Evolutionary conservation across 768 basidiomycete species (phyloP).

Genomic region (Tephrocybe sp.): DNA sequence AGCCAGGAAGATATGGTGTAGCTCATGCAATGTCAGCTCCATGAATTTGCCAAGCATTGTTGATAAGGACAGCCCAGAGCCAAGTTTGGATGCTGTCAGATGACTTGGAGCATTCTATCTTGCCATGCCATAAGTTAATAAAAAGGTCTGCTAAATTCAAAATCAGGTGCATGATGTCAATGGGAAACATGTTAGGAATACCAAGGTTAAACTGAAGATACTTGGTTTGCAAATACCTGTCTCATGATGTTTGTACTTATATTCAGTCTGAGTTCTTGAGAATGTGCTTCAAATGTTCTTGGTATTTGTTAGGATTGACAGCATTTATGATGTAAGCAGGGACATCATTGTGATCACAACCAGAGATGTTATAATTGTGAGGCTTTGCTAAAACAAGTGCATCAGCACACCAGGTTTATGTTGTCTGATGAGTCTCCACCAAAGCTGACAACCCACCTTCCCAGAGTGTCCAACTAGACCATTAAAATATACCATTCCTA

Average conservation of each 20-base stretch:
- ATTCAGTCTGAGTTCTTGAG: too few species aligned
- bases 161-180: constrained; percentile 31
- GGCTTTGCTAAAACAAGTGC: constrained; percentile 21
- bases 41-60: too few species aligned
- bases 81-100: background rate
- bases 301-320: too few species aligned
- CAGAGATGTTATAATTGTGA: constrained; percentile 16
- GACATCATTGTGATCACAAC: too few species aligned
- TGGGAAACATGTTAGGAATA: constrained; percentile 22
- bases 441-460: constrained; percentile 20
- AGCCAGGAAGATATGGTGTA: too few species aligned
- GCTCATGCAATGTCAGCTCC: too few species aligned
- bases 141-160: constrained; percentile 31
- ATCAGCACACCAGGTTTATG: constrained; percentile 10
- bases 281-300: too few species aligned
- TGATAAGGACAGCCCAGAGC: too few species aligned
- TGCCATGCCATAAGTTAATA: constrained; percentile 24
- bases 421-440: constrained; percentile 18
- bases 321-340: too few species aligned
- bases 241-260: constrained; percentile 4
- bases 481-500: constrained; percentile 22
- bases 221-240: constrained; percentile 38
- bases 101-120: constrained; percentile 10
- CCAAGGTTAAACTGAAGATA: constrained; percentile 23
- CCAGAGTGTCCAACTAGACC: constrained; percentile 27